Base-by-base conservation (phyloP, 2,329 filamentous ascomycete species). In the Lachnellula cervina region DNA sequence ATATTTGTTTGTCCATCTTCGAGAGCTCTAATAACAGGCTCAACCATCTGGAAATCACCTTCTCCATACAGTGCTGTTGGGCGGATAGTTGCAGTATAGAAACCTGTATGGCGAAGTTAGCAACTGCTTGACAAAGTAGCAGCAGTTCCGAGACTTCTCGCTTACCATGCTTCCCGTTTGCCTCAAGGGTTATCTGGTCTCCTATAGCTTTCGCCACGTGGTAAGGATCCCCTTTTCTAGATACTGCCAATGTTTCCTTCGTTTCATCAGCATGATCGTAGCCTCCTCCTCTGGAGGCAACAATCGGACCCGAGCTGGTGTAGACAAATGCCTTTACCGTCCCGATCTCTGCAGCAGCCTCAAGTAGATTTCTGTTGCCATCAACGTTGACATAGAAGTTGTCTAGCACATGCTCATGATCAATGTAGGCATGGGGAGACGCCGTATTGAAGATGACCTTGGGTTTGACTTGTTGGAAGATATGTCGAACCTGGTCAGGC, bases 51-150 rank as follows among this genome's bases (percentile, higher is more conserved):
- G 42, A 57, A 55, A 47, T 70, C 68, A 61, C 77, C 76, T 61
- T 77, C 75, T 52, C 78, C 79, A 58, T 79, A 80, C 64, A 81
- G 78, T 34, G 75, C 78, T 4, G 76, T 74, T 1, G 78, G 78
- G 16, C 79, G 74, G 58, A 81, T 73, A 19, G 77, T 73, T 59
- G 71, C 72, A 4, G 78, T 81, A 5, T 79, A 72, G 66, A 81
- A 77, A 49, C 69, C 71, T 55, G 14, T 19, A 35, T 14, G 16
- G 14, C 25, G 11, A 19, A 44, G 19, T 19, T 8, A 44, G n/a
- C 11, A 44, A 44, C n/a, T 21, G 19, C 7, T n/a, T 19, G 6
- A 19, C 19, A 44, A 23, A 23, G 19, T 44, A 13, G 16, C 11
- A 13, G 42, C 7, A 19, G 19, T 2, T 21, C 11, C 13, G 19